Conservation (phyloP, 345 rosid species). For the Moricandia arvensis region DNA sequence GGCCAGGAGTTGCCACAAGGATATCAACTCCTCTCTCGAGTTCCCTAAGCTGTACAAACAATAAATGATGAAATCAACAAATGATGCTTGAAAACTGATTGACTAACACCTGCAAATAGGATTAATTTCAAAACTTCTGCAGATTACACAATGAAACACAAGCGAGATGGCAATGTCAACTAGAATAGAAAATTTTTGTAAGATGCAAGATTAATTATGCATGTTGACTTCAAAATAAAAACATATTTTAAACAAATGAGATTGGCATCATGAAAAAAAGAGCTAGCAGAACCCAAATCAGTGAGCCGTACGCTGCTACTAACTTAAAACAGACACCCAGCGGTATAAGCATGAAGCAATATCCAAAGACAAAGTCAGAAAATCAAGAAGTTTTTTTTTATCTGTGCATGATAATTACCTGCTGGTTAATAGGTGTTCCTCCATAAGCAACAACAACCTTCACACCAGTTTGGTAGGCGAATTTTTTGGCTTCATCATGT, state of each 20-base stretch:
- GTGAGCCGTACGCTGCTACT: background rate
- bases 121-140: background rate
- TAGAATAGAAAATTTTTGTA: background rate
- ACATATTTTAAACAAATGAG: background rate
- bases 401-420: conserved; percentile 46
- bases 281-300: conserved; percentile 11
- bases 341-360: background rate
- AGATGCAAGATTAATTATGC: background rate
- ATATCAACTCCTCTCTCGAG: background rate
- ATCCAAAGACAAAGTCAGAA: background rate
- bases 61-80: conserved; percentile 11
- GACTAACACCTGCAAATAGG: conserved; percentile 8
- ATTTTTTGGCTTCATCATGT: conserved; percentile 96
- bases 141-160: background rate
- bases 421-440: conserved; percentile 94
- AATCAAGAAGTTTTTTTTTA: background rate
- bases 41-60: conserved; percentile 49
- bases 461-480: conserved; percentile 97
- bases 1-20: background rate
- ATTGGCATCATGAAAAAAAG: background rate
- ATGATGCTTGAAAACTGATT: background rate
- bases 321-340: conserved; percentile 6
- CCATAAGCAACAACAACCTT: conserved; percentile 99
- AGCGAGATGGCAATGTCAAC: background rate
- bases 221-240: background rate